Base-by-base conservation (phyloP, 495 filamentous ascomycete genomes). In the Oidiodendron maius region DNA sequence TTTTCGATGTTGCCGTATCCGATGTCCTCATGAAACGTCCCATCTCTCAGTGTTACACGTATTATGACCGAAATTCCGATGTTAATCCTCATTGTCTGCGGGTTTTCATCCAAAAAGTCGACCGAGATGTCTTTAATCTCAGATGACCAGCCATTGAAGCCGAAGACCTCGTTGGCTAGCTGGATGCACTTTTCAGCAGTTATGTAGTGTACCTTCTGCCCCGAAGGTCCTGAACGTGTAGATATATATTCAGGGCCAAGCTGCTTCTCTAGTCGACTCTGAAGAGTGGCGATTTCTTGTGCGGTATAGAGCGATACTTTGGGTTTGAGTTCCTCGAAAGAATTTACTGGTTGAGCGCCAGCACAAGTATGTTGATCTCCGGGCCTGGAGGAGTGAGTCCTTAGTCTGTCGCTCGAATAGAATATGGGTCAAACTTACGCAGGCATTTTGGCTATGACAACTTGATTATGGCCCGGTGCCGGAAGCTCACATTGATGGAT, bases 191-290 rank as follows among this genome's bases (percentile, higher is more conserved):
- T 97, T 56, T 97, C 89, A 4, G 87, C 89, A 10, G 86, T 78
- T 23, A 99, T 72, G 67, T 99, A 97, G 59, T 93, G 86, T 15
- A 97, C 83, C 63, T 87, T 91, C 47, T 81, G 78, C 34, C 89
- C 90, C 0, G 79, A 81, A 4, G 87, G 80, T 15, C 94, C 93
- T 13, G 83, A 72, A 57, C 93, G 75, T 4, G 85, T 75, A 2
- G 90, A 96, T 39, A 99, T 83, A 61, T 91, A 97, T 70, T 99
- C 94, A 1, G 93, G 94, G 1, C 93, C 93, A n/a, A 99, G 77
- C 58, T 96, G 89, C 57, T 88, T 93, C 53, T 95, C 84, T 22
- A 99, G 79, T 10, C 85, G 80, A 53, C 77, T 76, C 64, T 95
- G 88, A 8, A 99, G 71, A 0, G 88, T 91, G 9, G 91, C 90